Conservation (phyloP, 306 rosid species). For the Clitoria ternatea region DNA sequence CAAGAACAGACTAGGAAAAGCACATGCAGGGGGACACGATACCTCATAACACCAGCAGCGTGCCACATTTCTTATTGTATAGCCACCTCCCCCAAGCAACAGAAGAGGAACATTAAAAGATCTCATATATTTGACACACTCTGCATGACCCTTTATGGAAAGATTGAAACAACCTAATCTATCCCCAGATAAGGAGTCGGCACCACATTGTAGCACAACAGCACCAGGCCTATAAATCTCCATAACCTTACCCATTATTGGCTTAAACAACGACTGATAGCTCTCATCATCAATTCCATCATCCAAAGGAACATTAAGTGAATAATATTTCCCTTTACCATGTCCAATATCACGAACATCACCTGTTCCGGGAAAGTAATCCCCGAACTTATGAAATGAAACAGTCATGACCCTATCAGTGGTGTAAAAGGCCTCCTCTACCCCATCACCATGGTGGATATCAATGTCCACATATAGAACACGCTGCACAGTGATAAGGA, state of each 20-base stretch:
- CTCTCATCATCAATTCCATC: conserved; percentile 53
- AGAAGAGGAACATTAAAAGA: conserved; percentile 50
- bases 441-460: conserved; percentile 13
- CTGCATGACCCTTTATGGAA: conserved; percentile 43
- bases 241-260: conserved; percentile 52
- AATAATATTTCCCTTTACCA: conserved; percentile 44
- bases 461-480: conserved; percentile 27
- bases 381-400: conserved; percentile 52
- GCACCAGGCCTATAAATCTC: conserved; percentile 47
- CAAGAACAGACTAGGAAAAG: conserved; percentile 14
- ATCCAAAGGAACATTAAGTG: conserved; percentile 45
- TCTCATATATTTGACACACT: conserved; percentile 44
- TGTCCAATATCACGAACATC: conserved; percentile 43
- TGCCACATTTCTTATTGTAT: conserved; percentile 51
- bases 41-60: conserved; percentile 60
- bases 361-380: conserved; percentile 54
- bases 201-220: conserved; percentile 51
- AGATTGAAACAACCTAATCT: conserved; percentile 52
- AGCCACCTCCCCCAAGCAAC: conserved; percentile 49
- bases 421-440: conserved; percentile 29
- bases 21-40: conserved; percentile 1
- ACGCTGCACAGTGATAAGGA: conserved; percentile 36
- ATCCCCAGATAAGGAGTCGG: conserved; percentile 50
- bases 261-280: conserved; percentile 44
- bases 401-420: conserved; percentile 55